Evolutionary conservation across 805 yeast genomes (phyloP), one percentile per base, ranked within the genome.

Genomic region (Candida chauliodis): DNA sequence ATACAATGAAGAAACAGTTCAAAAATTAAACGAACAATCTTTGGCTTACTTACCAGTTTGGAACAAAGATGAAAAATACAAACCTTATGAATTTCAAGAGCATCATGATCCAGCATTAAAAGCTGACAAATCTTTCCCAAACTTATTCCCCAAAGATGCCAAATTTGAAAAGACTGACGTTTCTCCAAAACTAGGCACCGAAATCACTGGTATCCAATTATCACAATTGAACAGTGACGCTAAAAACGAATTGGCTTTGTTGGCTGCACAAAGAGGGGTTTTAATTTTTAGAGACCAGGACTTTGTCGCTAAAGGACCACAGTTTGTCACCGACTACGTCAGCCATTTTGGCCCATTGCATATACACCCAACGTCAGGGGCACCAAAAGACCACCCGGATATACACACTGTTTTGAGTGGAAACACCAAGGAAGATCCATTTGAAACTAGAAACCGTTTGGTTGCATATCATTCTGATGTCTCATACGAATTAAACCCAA

Each of bases 181-280:
- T 30, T 75, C 85, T 2, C 91, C 91, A 24, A 81, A 76, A 51
- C 63, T 84, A 38, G 95, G 93, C n/a, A 67, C 81, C 13, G 87
- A 79, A 48, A 63, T 84, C 23, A 58, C 56, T 13, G 81, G 81
- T 30, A 52, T 82, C 29, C 86, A 80, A 50, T 60, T 82, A 35
- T 73, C 82, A 13, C 54, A 66, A 27, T 69, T 82, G 45, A 55
- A 63, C 39, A 71, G 69, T 35, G 61, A 61, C 15, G 87, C 73
- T 21, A 79, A 78, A 51, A 78, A 83, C 48, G 90, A 83, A 48
- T 66, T 84, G 42, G 88, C 90, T 1, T 63, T 79, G 19, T 66
- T 72, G 23, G 79, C 77, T 36, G 88, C 84, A 15, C 78, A 79
- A 51, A 66, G 82, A 52, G 88, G 85, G 52, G 80, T 83, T 33